phyloP scores from a whole-genome alignment of 2,329 filamentous ascomycete genomes.

The Emericellopsis cladophorae region DNA sequence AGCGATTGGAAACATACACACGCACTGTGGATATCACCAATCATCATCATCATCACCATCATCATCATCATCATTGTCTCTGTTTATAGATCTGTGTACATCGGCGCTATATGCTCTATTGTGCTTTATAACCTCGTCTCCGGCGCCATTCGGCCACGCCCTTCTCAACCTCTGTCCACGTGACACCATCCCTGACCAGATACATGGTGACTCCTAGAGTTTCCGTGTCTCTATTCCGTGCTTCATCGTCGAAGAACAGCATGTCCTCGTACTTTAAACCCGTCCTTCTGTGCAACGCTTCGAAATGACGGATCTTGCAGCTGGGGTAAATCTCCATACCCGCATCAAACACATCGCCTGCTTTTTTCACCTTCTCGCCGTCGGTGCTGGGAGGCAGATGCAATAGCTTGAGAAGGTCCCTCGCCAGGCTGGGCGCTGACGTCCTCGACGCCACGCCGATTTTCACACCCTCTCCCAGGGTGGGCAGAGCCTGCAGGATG shows the following conservation, averaged over 20 bases:
- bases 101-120: neutral
- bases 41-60: no score
- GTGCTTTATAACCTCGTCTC: constrained; percentile 39
- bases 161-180: constrained; percentile 61
- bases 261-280: constrained; percentile 69
- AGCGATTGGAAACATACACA: neutral
- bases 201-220: constrained; percentile 72
- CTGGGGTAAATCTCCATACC: constrained; percentile 59
- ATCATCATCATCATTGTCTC: neutral
- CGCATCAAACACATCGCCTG: constrained; percentile 45
- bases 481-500: constrained; percentile 47
- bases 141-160: constrained; percentile 74
- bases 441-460: constrained; percentile 75
- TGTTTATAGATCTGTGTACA: neutral
- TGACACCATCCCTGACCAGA: constrained; percentile 68
- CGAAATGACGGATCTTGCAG: constrained; percentile 78
- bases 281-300: constrained; percentile 56
- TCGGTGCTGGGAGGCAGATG: constrained; percentile 32
- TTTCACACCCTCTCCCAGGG: constrained; percentile 41
- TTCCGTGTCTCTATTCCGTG: constrained; percentile 72
- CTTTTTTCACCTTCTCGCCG: constrained; percentile 3
- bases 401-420: constrained; percentile 68
- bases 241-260: constrained; percentile 93
- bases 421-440: constrained; percentile 62
- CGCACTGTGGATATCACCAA: neutral